Percentiles rank a stretch among this genome's conserved stretches.
These are phyloP conservation scores for Heliamphora exappendiculata DNA, from an alignment of 148 eudicot genomes.

Conservation along the genomic window DNA sequence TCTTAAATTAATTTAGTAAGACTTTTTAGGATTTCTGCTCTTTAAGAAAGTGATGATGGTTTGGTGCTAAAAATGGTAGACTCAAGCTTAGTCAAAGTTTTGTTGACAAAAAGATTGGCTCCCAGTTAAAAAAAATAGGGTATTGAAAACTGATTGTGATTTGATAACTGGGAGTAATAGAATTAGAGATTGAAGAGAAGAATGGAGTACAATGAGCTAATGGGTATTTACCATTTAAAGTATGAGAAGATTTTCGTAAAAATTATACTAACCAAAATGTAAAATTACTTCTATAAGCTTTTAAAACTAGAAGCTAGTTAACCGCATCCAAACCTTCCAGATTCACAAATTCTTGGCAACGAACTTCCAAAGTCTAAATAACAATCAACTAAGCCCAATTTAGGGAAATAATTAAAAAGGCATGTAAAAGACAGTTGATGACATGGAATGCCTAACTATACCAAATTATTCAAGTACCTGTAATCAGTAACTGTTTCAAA, in stretches of 20 bases:
- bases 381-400: no score
- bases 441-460: no score
- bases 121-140: background rate
- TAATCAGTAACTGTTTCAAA: no score
- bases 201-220: background rate
- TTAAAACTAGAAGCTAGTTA: no score
- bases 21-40: background rate
- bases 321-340: no score
- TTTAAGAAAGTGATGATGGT: background rate
- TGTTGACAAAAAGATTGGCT: background rate
- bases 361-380: no score
- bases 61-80: background rate
- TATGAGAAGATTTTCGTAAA: background rate
- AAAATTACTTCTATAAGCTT: no score
- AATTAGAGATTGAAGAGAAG: background rate
- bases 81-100: background rate
- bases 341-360: no score
- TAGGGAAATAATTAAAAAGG: no score
- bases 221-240: background rate
- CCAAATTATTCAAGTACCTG: no score
- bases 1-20: background rate
- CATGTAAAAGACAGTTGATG: no score
- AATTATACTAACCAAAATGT: background rate
- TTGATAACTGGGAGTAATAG: background rate
- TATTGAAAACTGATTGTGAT: background rate